A percentile compares a stretch with the other conserved stretches of the same genome.
phyloP scores from a whole-genome alignment of 2,329 filamentous ascomycete species.

The Penicillium sp. region DNA sequence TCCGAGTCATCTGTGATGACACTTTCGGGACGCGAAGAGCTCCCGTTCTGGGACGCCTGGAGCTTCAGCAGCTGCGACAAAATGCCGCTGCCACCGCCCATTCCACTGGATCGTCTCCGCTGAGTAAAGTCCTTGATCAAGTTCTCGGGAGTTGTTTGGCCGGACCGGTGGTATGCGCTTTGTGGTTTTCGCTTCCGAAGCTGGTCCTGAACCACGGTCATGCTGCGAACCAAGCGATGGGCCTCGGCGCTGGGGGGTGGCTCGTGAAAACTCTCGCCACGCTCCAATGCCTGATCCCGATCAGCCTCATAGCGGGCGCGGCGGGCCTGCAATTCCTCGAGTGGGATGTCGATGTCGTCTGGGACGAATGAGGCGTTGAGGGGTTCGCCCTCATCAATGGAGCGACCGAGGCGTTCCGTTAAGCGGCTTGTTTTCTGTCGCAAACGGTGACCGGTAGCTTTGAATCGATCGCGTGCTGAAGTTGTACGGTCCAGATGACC shows the following conservation, averaged over 20 bases:
- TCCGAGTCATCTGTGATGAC: slow-evolving; percentile 34
- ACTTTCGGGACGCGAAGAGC: slow-evolving; percentile 28
- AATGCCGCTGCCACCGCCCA: slow-evolving; percentile 53
- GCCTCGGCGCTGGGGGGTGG: slow-evolving; percentile 34
- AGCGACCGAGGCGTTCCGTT: slow-evolving; percentile 32
- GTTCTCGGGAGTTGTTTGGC: slow-evolving; percentile 32
- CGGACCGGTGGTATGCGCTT: slow-evolving; percentile 34
- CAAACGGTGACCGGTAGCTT: slow-evolving; percentile 28
- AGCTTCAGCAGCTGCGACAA: slow-evolving; percentile 70
- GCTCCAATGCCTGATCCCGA: slow-evolving; percentile 15
- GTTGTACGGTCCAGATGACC: slow-evolving; percentile 11
- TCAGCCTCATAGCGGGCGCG: slow-evolving; percentile 21
- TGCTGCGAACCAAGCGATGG: slow-evolving; percentile 39
- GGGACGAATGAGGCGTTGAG: slow-evolving; percentile 30
- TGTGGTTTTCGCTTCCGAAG: slow-evolving; percentile 29
- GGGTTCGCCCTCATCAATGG: slow-evolving; percentile 32
- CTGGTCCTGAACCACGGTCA: slow-evolving; percentile 29
- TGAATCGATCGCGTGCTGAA: slow-evolving; percentile 27
- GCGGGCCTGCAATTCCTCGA: slow-evolving; percentile 22
- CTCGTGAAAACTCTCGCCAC: slow-evolving; percentile 18
- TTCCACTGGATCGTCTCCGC: slow-evolving; percentile 26
- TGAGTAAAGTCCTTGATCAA: slow-evolving; percentile 22
- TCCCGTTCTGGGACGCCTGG: slow-evolving; percentile 53
- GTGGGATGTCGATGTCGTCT: slow-evolving; percentile 30
- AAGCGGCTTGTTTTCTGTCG: slow-evolving; percentile 30